Conservation (phyloP, 2,329 filamentous ascomycete genomes). For the Apiospora hydei region DNA sequence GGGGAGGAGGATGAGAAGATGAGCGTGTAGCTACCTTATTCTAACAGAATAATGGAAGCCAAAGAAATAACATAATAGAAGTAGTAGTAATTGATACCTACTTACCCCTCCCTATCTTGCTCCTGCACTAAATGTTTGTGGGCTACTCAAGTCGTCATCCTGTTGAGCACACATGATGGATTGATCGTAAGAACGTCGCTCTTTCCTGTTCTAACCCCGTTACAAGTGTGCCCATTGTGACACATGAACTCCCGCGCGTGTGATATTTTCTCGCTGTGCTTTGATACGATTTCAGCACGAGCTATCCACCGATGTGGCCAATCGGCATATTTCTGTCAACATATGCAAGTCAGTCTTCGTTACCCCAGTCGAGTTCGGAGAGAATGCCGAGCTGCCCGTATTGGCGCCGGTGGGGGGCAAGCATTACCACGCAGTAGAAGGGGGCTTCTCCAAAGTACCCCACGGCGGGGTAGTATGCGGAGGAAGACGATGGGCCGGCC, state of each 20-base stretch:
- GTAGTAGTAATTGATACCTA: too few species aligned
- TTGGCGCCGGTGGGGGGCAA: not conserved
- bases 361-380: not conserved
- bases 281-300: not conserved
- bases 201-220: not conserved
- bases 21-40: not conserved
- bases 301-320: not conserved
- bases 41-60: not conserved
- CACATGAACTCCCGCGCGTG: not conserved
- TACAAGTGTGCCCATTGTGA: not conserved
- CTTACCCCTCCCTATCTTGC: too few species aligned
- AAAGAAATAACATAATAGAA: too few species aligned
- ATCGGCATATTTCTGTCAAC: not conserved
- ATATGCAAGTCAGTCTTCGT: not conserved
- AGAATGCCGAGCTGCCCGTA: not conserved
- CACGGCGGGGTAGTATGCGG: slow-evolving; percentile 10
- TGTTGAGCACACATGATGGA: not conserved
- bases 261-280: too few species aligned
- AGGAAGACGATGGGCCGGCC: not conserved
- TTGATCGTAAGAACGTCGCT: not conserved
- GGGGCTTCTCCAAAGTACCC: slow-evolving; percentile 3
- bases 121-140: too few species aligned
- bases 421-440: not conserved
- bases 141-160: too few species aligned
- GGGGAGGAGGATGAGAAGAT: slow-evolving; percentile 31